These are phyloP conservation scores for Sarocladiaceae sp. DNA, from an alignment of 2,329 filamentous ascomycete species.

Conservation along the genomic window DNA sequence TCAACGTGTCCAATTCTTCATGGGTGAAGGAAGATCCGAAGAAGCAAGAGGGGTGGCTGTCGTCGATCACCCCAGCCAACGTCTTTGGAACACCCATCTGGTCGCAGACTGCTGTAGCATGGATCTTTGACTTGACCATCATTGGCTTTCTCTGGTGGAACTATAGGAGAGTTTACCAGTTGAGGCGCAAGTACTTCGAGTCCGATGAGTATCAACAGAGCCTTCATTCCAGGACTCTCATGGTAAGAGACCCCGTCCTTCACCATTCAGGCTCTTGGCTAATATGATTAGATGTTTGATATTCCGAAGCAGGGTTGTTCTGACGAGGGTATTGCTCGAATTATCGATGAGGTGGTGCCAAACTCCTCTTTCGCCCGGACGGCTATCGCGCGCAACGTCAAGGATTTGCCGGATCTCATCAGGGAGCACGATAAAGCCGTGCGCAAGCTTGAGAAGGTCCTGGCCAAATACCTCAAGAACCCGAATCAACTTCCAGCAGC, in stretches of 20 bases:
- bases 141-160: constrained; percentile 85
- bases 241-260: constrained; percentile 38
- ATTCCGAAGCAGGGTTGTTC: constrained; percentile 69
- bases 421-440: constrained; percentile 77
- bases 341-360: constrained; percentile 75
- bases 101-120: constrained; percentile 54
- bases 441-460: constrained; percentile 70
- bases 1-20: constrained; percentile 54
- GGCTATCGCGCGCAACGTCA: constrained; percentile 85
- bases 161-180: constrained; percentile 63
- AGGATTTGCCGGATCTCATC: constrained; percentile 79
- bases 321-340: constrained; percentile 79
- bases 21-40: background rate
- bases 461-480: constrained; percentile 88
- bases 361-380: constrained; percentile 73
- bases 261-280: constrained; percentile 3
- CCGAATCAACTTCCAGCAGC: constrained; percentile 71
- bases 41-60: constrained; percentile 36
- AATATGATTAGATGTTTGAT: constrained; percentile 63
- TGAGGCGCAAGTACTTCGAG: constrained; percentile 76
- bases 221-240: constrained; percentile 67
- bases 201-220: constrained; percentile 83
- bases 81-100: constrained; percentile 48
- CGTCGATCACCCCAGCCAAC: constrained; percentile 53
- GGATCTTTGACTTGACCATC: constrained; percentile 67